phyloP scores from a whole-genome alignment of 1,139 yeast genomes.

The Kodamaea anthophila region DNA sequence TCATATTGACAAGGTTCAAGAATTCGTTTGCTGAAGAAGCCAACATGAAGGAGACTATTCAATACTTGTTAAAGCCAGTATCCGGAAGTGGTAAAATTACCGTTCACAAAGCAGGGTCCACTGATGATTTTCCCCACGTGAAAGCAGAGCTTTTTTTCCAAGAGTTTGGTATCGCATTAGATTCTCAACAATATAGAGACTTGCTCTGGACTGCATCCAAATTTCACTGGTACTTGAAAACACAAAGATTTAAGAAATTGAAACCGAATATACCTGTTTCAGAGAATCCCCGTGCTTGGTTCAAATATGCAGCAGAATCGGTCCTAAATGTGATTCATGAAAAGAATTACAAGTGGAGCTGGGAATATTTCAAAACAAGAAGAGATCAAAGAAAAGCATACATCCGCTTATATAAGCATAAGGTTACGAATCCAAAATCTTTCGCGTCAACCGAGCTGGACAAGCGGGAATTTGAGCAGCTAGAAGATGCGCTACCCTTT shows the following conservation, averaged over 20 bases:
- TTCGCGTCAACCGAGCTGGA: slow-evolving; percentile 28
- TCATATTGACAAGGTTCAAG: slow-evolving; percentile 39
- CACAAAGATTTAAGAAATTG: slow-evolving; percentile 64
- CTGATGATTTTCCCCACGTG: slow-evolving; percentile 65
- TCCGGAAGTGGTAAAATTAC: slow-evolving; percentile 83
- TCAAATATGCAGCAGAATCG: slow-evolving; percentile 68
- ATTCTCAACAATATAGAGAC: slow-evolving; percentile 80
- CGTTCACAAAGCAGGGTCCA: slow-evolving; percentile 71
- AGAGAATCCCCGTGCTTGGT: slow-evolving; percentile 78
- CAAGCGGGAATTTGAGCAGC: slow-evolving; percentile 34
- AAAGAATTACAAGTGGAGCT: slow-evolving; percentile 74
- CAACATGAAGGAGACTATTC: slow-evolving; percentile 24
- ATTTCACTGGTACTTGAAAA: slow-evolving; percentile 71
- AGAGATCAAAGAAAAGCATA: slow-evolving; percentile 69
- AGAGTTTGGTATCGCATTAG: slow-evolving; percentile 79
- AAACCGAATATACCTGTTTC: slow-evolving; percentile 58
- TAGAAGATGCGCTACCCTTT: slow-evolving; percentile 58
- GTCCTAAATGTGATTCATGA: slow-evolving; percentile 78
- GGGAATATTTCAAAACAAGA: slow-evolving; percentile 73
- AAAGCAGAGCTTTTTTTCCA: slow-evolving; percentile 75
- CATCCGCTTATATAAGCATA: slow-evolving; percentile 57
- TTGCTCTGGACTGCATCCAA: slow-evolving; percentile 76
- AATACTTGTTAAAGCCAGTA: slow-evolving; percentile 79
- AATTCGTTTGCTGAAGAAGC: slow-evolving; percentile 14
- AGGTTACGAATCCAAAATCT: slow-evolving; percentile 29